Percentiles rank a stretch among this genome's conserved stretches.
These are phyloP conservation scores for Eucalyptus camaldulensis DNA, from an alignment of 345 rosid genomes.

Conservation along the genomic window DNA sequence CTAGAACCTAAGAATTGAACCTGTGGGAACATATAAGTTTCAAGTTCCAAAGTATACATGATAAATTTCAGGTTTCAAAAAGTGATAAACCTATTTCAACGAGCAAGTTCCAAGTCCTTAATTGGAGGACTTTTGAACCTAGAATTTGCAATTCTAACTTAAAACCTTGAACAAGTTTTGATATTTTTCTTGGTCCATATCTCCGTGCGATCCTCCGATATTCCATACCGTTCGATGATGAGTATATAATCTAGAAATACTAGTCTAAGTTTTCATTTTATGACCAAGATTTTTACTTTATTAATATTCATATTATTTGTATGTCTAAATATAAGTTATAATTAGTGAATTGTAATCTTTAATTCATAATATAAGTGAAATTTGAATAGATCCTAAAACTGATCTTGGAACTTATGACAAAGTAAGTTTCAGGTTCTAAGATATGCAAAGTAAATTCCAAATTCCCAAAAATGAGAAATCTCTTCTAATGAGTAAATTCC, in stretches of 20 bases:
- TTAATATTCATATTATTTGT: no score
- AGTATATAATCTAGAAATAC: no score
- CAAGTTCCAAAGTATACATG: accelerated
- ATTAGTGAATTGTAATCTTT: no score
- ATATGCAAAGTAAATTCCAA: accelerated
- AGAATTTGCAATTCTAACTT: accelerated
- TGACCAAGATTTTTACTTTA: no score
- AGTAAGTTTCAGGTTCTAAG: accelerated
- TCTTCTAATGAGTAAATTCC: accelerated
- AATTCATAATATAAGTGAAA: no score
- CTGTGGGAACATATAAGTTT: no score
- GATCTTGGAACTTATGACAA: accelerated
- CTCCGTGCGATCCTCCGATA: accelerated
- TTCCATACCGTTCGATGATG: accelerated
- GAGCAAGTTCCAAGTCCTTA: accelerated
- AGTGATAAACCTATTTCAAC: accelerated
- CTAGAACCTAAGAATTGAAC: accelerated
- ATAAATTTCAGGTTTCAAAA: accelerated
- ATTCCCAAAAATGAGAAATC: no score
- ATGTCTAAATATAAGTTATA: no score
- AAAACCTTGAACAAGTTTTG: accelerated
- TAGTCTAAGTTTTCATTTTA: no score
- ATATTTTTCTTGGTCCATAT: no score
- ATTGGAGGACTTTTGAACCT: accelerated
- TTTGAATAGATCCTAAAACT: accelerated